Percentiles rank a stretch among this genome's conserved stretches.
Conservation (phyloP, 2,329 filamentous ascomycete genomes). For the Colletotrichum costaricense region DNA sequence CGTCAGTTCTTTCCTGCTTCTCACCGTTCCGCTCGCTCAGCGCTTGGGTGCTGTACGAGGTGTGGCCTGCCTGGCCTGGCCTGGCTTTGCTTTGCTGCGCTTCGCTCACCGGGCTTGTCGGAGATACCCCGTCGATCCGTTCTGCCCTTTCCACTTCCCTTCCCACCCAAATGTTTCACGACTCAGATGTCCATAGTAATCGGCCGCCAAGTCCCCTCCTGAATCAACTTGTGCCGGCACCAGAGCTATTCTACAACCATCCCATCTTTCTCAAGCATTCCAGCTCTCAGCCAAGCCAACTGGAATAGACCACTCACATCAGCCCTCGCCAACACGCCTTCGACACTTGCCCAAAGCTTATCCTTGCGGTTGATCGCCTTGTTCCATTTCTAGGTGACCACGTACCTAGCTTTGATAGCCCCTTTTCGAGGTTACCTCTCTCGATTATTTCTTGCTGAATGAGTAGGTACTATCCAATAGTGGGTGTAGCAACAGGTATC, state of each 20-base stretch:
- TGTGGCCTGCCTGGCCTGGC: background rate
- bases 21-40: background rate
- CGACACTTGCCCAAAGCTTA: constrained; percentile 23
- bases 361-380: background rate
- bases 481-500: background rate
- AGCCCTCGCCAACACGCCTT: constrained; percentile 31
- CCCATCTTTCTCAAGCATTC: constrained; percentile 32
- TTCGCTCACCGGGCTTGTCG: constrained; percentile 18
- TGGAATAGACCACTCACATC: constrained; percentile 24
- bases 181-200: constrained; percentile 15
- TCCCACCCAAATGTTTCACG: constrained; percentile 31
- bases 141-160: constrained; percentile 26
- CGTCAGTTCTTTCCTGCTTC: background rate
- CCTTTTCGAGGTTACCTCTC: background rate
- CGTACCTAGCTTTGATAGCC: background rate
- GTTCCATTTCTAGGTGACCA: background rate
- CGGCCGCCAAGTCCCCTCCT: constrained; percentile 30
- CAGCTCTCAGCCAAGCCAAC: constrained; percentile 28
- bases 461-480: background rate
- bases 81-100: too few relatives aligned
- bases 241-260: constrained; percentile 9
- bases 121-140: constrained; percentile 30
- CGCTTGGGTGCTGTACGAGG: background rate
- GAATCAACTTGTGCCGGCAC: constrained; percentile 23
- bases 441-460: background rate